Evolutionary conservation across 768 basidiomycete species (phyloP).

Genomic region (Tylopilus subfusipes): DNA sequence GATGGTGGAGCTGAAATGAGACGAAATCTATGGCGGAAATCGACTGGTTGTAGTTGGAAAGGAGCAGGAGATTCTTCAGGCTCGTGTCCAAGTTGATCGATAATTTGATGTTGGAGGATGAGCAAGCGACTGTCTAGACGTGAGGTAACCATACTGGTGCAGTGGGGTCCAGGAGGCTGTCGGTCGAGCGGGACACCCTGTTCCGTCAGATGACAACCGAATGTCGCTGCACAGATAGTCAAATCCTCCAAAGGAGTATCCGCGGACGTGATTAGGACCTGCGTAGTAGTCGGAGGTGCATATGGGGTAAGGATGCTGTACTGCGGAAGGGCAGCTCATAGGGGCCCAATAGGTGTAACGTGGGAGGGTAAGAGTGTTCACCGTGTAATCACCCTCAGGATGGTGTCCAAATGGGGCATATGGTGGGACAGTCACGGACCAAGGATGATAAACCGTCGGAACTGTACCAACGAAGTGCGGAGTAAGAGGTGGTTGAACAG

Average conservation of each 20-base stretch:
- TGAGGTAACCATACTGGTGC: constrained; percentile 39
- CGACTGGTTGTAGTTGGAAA: constrained; percentile 7
- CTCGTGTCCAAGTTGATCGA: constrained; percentile 50
- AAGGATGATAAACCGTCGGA: constrained; percentile 31
- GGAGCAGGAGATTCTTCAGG: constrained; percentile 31
- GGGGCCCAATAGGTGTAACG: constrained; percentile 25
- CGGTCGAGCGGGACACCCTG: constrained; percentile 34
- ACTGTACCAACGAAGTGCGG: constrained; percentile 34
- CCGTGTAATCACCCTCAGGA: constrained; percentile 13
- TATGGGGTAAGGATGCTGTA: constrained; percentile 54
- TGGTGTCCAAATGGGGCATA: constrained; percentile 23
- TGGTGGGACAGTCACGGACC: constrained; percentile 14
- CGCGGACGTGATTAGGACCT: constrained; percentile 49
- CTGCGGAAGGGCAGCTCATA: constrained; percentile 36
- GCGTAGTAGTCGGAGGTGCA: constrained; percentile 49
- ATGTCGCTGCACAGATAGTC: constrained; percentile 50
- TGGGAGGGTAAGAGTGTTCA: constrained; percentile 8
- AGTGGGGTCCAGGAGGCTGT: constrained; percentile 44
- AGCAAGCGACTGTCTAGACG: constrained; percentile 42
- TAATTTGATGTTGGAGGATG: constrained; percentile 41
- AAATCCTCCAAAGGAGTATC: constrained; percentile 58
- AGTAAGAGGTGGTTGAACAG: constrained; percentile 52
- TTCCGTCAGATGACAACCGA: constrained; percentile 42
- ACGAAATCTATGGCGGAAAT: constrained; percentile 27
- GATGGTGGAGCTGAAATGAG: constrained; percentile 22